A percentile compares a stretch with the other conserved stretches of the same genome.
Evolutionary conservation across 495 filamentous ascomycete genomes (phyloP).

Genomic region (Hapsidospora chrysogenum): DNA sequence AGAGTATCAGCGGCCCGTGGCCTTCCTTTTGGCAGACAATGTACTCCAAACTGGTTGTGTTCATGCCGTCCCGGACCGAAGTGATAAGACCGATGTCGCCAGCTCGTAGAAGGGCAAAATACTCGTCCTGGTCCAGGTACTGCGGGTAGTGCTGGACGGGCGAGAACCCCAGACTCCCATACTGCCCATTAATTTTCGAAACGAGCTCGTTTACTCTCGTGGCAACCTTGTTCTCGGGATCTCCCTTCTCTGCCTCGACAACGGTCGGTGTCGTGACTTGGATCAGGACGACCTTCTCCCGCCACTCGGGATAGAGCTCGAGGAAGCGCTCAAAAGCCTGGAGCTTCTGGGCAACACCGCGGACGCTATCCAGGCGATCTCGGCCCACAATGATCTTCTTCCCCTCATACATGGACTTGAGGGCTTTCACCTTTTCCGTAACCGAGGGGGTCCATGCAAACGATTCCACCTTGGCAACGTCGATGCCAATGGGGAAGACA

Average conservation of each 20-base stretch:
- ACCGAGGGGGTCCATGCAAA: slow-evolving; percentile 50
- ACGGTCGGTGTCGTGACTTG: slow-evolving; percentile 84
- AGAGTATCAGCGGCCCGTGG: slow-evolving; percentile 75
- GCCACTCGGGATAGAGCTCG: slow-evolving; percentile 73
- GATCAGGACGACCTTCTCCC: slow-evolving; percentile 81
- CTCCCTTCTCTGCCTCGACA: slow-evolving; percentile 55
- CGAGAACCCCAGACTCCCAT: slow-evolving; percentile 68
- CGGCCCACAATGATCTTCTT: slow-evolving; percentile 92
- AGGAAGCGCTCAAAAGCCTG: slow-evolving; percentile 85
- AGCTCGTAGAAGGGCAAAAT: slow-evolving; percentile 74
- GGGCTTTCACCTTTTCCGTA: slow-evolving; percentile 47
- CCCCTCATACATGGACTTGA: slow-evolving; percentile 57
- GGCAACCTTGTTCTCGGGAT: slow-evolving; percentile 53
- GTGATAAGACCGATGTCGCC: slow-evolving; percentile 86
- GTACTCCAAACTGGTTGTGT: slow-evolving; percentile 88
- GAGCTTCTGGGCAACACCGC: slow-evolving; percentile 82
- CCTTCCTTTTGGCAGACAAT: slow-evolving; percentile 76
- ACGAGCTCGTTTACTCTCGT: slow-evolving; percentile 78
- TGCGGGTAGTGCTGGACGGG: slow-evolving; percentile 89
- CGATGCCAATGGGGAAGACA: slow-evolving; percentile 83
- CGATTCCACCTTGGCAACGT: slow-evolving; percentile 52
- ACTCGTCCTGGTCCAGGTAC: slow-evolving; percentile 72
- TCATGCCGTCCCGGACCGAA: slow-evolving; percentile 89
- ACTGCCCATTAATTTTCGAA: slow-evolving; percentile 75
- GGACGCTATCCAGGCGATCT: slow-evolving; percentile 75